These are phyloP conservation scores for Nakazawaea ernobii DNA, from an alignment of 805 yeast species.

Conservation along the genomic window DNA sequence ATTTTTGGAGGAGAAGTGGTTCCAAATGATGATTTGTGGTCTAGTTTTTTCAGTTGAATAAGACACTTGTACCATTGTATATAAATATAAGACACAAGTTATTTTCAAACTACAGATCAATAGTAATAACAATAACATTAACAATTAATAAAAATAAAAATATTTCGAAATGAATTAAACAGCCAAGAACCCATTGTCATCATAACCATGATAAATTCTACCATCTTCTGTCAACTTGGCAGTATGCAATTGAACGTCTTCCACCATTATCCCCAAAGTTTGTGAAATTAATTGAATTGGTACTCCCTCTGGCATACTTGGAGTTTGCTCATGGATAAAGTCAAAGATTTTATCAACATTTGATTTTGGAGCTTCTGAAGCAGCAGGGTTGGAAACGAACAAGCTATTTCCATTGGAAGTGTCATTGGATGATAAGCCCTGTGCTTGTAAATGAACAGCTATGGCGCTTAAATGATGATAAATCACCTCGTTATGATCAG, in stretches of 20 bases:
- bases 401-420: constrained; percentile 21
- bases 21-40: constrained; percentile 54
- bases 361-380: constrained; percentile 27
- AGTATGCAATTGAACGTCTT: constrained; percentile 45
- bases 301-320: constrained; percentile 71
- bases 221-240: constrained; percentile 60
- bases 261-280: constrained; percentile 42
- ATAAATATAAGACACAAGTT: constrained; percentile 21
- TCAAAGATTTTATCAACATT: constrained; percentile 41
- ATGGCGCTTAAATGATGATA: constrained; percentile 66
- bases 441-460: constrained; percentile 47
- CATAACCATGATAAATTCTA: constrained; percentile 61
- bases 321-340: constrained; percentile 43
- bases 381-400: constrained; percentile 27
- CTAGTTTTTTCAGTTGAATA: constrained; percentile 43
- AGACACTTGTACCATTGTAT: constrained; percentile 22
- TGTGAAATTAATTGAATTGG: constrained; percentile 59
- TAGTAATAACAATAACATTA: too few relatives aligned
- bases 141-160: not conserved
- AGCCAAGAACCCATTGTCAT: constrained; percentile 56
- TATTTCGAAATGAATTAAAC: constrained; percentile 31
- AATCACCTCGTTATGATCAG: constrained; percentile 61
- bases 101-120: too few relatives aligned
- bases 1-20: constrained; percentile 55
- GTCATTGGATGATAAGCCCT: constrained; percentile 34